Percentiles rank a stretch among this genome's conserved stretches.
Evolutionary conservation across 2,329 filamentous ascomycete genomes (phyloP).

Genomic region (Pyricularia sp.): DNA sequence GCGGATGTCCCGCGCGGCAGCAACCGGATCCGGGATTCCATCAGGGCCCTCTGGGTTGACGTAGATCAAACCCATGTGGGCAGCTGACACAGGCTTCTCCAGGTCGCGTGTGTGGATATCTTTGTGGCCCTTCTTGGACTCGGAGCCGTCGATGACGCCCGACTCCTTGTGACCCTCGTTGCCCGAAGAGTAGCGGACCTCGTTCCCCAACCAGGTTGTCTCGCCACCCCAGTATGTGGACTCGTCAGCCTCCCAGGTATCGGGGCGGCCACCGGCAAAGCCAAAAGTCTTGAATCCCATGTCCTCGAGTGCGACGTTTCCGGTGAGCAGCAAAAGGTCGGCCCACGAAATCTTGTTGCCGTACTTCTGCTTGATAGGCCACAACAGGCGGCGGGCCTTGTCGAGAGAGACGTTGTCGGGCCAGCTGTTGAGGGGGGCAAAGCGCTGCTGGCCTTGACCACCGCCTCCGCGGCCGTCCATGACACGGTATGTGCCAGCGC

Average conservation of each 20-base stretch:
- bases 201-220: constrained; percentile 65
- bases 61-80: constrained; percentile 73
- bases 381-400: constrained; percentile 71
- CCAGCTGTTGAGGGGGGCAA: constrained; percentile 75
- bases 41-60: constrained; percentile 75
- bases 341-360: constrained; percentile 77
- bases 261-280: constrained; percentile 62
- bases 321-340: constrained; percentile 60
- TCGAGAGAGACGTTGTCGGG: constrained; percentile 71
- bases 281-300: constrained; percentile 69
- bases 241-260: constrained; percentile 70
- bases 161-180: constrained; percentile 29
- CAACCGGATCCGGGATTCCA: constrained; percentile 58
- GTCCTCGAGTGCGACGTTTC: constrained; percentile 68
- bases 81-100: constrained; percentile 57
- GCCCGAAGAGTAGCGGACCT: constrained; percentile 55
- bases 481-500: constrained; percentile 68
- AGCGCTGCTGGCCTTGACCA: constrained; percentile 67
- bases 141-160: constrained; percentile 23
- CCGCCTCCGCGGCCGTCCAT: constrained; percentile 67
- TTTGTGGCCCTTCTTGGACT: constrained; percentile 25
- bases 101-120: constrained; percentile 53
- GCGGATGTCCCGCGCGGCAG: constrained; percentile 63
- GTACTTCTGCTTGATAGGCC: constrained; percentile 80
- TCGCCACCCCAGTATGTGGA: constrained; percentile 71